A percentile compares a stretch with the other conserved stretches of the same genome.
These are phyloP conservation scores for Penicillium dipodomyicola DNA, from an alignment of 495 filamentous ascomycete genomes.

Conservation along the genomic window DNA sequence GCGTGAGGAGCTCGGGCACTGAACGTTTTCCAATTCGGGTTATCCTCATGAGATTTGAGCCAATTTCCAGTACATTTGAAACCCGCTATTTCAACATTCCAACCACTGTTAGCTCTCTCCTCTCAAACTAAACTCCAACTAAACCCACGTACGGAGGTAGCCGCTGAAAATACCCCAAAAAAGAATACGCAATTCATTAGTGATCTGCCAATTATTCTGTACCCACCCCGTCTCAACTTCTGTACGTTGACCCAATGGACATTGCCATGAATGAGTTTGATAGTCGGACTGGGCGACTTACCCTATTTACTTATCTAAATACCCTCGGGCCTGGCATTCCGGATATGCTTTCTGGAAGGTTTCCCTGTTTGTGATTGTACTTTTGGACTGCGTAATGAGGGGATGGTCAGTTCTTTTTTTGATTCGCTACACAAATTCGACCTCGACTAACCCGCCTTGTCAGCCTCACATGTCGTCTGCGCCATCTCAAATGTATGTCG, in stretches of 20 bases:
- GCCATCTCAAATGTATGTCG: slow-evolving; percentile 46
- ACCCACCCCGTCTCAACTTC: slow-evolving; percentile 13
- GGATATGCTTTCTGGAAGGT: slow-evolving; percentile 29
- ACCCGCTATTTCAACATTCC: slow-evolving; percentile 3
- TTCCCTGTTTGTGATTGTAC: slow-evolving; percentile 19
- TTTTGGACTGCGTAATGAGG: slow-evolving; percentile 41
- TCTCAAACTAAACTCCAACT: slow-evolving; percentile 25
- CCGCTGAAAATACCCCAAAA: slow-evolving; percentile 20
- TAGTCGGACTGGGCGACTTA: not conserved
- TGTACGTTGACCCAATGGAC: not conserved
- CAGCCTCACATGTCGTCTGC: slow-evolving; percentile 47
- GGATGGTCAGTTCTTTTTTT: slow-evolving; percentile 38
- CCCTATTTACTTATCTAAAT: slow-evolving; percentile 20
- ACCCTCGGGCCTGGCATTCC: slow-evolving; percentile 24
- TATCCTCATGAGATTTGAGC: slow-evolving; percentile 8
- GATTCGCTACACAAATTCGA: not conserved
- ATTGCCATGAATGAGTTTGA: slow-evolving; percentile 5
- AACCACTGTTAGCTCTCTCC: slow-evolving; percentile 3
- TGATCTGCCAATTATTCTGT: slow-evolving; percentile 16
- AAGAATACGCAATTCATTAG: slow-evolving; percentile 11
- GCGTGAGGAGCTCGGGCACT: slow-evolving; percentile 4
- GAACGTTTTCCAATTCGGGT: slow-evolving; percentile 7
- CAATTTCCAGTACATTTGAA: slow-evolving; percentile 10
- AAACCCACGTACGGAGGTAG: slow-evolving; percentile 1
- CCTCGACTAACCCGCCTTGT: slow-evolving; percentile 9